Conservation (phyloP, 768 basidiomycete species). For the Clitopilus passeckerianus region DNA sequence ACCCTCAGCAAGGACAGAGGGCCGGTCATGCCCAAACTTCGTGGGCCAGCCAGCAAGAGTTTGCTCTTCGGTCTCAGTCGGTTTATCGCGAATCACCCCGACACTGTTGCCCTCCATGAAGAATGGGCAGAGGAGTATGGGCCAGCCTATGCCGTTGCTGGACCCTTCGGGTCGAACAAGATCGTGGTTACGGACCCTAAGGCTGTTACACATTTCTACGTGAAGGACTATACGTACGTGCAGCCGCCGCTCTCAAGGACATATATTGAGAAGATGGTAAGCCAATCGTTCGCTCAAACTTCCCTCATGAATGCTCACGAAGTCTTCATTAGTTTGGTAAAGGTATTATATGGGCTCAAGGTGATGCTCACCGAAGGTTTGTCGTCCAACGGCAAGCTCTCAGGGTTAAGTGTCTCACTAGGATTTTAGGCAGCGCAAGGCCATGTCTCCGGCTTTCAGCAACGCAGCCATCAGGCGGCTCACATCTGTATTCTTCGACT, state of each 20-base stretch:
- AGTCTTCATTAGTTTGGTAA: slow-evolving; percentile 17
- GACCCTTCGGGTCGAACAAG: slow-evolving; percentile 5
- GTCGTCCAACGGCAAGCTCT: neutral
- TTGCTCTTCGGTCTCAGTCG: slow-evolving; percentile 7
- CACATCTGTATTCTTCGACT: slow-evolving; percentile 31
- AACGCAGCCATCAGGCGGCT: slow-evolving; percentile 27
- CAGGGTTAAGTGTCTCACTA: too few species aligned
- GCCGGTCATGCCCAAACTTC: neutral
- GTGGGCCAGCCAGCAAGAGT: slow-evolving; percentile 10
- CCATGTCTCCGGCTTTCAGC: slow-evolving; percentile 32
- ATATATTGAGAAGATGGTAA: slow-evolving; percentile 2
- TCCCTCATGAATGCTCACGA: neutral
- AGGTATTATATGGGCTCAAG: slow-evolving; percentile 30
- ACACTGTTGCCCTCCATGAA: slow-evolving; percentile 5
- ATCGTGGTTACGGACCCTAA: slow-evolving; percentile 17
- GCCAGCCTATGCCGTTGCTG: slow-evolving; percentile 7
- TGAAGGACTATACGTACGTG: slow-evolving; percentile 11
- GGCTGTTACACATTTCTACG: slow-evolving; percentile 17
- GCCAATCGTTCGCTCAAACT: neutral
- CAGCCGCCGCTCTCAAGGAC: neutral
- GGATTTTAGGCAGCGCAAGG: slow-evolving; percentile 27
- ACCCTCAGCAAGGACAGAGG: neutral
- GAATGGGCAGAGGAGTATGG: slow-evolving; percentile 13
- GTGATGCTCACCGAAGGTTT: slow-evolving; percentile 36
- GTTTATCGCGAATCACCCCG: neutral